A percentile compares a stretch with the other conserved stretches of the same genome.
Conservation (phyloP, 2,329 filamentous ascomycete species). For the Fusarium sp. region DNA sequence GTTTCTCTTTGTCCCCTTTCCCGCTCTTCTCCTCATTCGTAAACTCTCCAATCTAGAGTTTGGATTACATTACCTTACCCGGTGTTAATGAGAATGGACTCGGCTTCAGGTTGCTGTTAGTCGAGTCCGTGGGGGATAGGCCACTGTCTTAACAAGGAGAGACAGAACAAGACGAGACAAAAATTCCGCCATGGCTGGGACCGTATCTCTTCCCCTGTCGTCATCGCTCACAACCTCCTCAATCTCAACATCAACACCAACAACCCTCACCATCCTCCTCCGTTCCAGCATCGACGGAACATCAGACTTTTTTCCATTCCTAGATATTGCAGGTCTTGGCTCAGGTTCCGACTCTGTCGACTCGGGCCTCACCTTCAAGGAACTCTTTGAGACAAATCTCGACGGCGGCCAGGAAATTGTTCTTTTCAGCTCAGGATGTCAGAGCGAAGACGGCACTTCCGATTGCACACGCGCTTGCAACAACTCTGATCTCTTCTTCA, state of each 20-base stretch:
- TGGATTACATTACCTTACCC: neutral
- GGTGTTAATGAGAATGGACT: constrained; percentile 17
- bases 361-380: constrained; percentile 48
- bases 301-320: constrained; percentile 53
- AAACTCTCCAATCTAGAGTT: neutral
- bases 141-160: neutral
- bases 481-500: constrained; percentile 47
- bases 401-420: constrained; percentile 48
- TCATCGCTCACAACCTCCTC: constrained; percentile 19
- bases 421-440: constrained; percentile 51
- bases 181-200: constrained; percentile 29
- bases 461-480: constrained; percentile 52
- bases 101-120: constrained; percentile 8
- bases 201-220: constrained; percentile 11
- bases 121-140: constrained; percentile 17
- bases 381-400: constrained; percentile 50
- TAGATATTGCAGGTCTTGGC: constrained; percentile 49
- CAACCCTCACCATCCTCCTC: constrained; percentile 47
- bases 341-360: constrained; percentile 43
- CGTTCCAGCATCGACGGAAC: constrained; percentile 47
- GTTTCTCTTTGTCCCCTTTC: neutral
- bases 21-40: neutral
- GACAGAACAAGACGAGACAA: neutral
- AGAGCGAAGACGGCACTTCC: constrained; percentile 37
- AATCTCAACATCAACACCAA: constrained; percentile 18